phyloP scores from a whole-genome alignment of 2,329 filamentous ascomycete genomes.

The Xylariaceae sp. region DNA sequence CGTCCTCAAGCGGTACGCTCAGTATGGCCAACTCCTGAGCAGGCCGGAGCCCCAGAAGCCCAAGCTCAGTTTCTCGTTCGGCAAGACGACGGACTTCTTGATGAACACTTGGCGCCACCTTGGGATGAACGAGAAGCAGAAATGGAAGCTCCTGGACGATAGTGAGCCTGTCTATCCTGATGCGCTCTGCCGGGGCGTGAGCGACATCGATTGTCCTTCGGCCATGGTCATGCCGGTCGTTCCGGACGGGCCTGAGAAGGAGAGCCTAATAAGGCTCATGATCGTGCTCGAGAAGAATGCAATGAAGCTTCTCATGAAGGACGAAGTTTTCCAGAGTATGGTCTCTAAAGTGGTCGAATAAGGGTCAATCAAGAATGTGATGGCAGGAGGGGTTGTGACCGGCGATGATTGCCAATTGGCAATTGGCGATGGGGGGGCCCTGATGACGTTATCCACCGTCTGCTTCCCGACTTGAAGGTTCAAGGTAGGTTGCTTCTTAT shows the following conservation, averaged over 20 bases:
- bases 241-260: conserved; percentile 1
- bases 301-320: conserved; percentile 3
- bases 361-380: neutral
- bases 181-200: conserved; percentile 1
- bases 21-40: conserved; percentile 1
- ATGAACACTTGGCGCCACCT: conserved; percentile 10
- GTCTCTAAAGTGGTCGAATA: neutral
- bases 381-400: neutral
- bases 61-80: neutral
- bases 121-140: conserved; percentile 3
- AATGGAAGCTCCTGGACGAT: conserved; percentile 3
- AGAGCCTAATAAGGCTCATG: conserved; percentile 9
- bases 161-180: conserved; percentile 1
- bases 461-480: no score
- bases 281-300: conserved; percentile 5
- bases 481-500: no score
- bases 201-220: conserved; percentile 2
- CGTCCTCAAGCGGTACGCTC: conserved; percentile 1
- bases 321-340: conserved; percentile 1
- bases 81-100: conserved; percentile 1
- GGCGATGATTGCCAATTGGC: no score
- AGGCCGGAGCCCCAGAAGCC: conserved; percentile 3
- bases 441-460: no score
- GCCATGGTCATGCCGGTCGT: conserved; percentile 3
- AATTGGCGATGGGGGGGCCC: no score